These are phyloP conservation scores for Xylaria nigripes DNA, from an alignment of 495 filamentous ascomycete species.

Conservation along the genomic window DNA sequence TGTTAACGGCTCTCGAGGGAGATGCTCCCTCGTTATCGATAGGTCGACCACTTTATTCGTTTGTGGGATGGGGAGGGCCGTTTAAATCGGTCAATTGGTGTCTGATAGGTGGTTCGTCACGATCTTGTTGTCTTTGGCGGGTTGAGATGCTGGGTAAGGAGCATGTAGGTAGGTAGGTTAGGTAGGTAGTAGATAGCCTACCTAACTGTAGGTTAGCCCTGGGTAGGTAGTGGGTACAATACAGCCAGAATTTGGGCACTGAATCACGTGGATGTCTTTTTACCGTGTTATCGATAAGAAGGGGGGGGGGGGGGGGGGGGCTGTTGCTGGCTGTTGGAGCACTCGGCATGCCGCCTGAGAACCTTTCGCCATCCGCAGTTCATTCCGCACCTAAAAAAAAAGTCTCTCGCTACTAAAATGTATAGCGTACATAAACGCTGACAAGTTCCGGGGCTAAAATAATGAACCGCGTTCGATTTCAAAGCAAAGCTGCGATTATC, in stretches of 20 bases:
- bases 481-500: constrained; percentile 28
- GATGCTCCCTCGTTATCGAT: constrained; percentile 18
- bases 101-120: neutral
- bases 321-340: too few species aligned
- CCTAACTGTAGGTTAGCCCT: too few species aligned
- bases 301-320: too few species aligned
- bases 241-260: neutral
- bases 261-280: constrained; percentile 6
- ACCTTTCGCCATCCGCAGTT: too few species aligned
- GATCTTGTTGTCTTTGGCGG: neutral
- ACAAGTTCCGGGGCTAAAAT: too few species aligned
- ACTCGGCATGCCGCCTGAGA: too few species aligned
- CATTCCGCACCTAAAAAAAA: too few species aligned
- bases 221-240: too few species aligned
- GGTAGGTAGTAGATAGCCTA: too few species aligned
- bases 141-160: neutral
- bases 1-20: constrained; percentile 31
- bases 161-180: neutral
- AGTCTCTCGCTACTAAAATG: too few species aligned
- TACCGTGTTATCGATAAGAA: neutral
- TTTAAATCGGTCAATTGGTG: neutral
- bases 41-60: neutral
- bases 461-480: constrained; percentile 25
- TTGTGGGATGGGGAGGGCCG: neutral
- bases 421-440: too few species aligned